Base-by-base conservation (phyloP, 768 basidiomycete genomes). In the Suillus tomentosus region DNA sequence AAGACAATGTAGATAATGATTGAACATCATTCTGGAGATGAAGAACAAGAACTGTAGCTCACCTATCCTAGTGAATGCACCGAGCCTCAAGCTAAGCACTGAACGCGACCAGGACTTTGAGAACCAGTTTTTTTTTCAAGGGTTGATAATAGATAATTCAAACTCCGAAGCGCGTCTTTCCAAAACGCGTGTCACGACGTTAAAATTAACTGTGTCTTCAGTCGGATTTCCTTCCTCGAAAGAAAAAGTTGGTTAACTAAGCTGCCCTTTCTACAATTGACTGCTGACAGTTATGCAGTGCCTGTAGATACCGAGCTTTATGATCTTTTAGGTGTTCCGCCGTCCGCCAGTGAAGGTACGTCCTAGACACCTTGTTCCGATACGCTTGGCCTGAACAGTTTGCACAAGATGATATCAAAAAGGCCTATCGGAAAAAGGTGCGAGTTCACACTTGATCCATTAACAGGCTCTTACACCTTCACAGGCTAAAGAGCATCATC, bases 381-480 rank as follows among this genome's bases (percentile, higher is more conserved):
- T 60, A 8, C 37, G 15, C 13, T 57, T 54, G 8, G 51, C 39
- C 69, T 72, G 56, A 70, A 51, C 37, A 54, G 31, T 50, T 61
- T 65, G 62, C 19, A 57, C 43, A 67, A 90, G 92, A 82, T 68
- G 94, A 98, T 67, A 94, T 98, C 70, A 96, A 95, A 78, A 93
- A 92, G 73, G 95, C 95, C 17, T 98, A 98, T 74, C 89, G 91
- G 74, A 91, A 86, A 80, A 96, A 95, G 87, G 94, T 93, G 79
- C 69, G 70, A 74, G 40, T 39, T 62, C 42, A 42, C 55, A 62
- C 66, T 51, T 64, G 61, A 60, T 67, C 62, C 59, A 54, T 64
- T 71, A 42, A 61, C 45, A 43, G 61, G 51, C 65, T 67, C 67
- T 57, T 71, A 67, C 27, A 67, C 71, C 56, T 61, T 64, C 60